These are phyloP conservation scores for Schizonepeta tenuifolia DNA, from an alignment of 257 asterid genomes.

Conservation along the genomic window DNA sequence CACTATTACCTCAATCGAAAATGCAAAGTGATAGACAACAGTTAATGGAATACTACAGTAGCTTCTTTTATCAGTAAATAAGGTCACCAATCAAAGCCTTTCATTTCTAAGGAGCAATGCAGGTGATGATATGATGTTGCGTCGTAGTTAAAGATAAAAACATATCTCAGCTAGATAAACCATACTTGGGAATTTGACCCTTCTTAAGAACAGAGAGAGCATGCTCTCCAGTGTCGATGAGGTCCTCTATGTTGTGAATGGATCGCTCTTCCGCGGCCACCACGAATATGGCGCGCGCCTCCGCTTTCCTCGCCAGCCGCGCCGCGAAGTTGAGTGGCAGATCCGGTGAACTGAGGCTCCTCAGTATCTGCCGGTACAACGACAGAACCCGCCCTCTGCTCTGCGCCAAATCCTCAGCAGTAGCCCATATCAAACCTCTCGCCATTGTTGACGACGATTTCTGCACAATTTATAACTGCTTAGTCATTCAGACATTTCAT, in stretches of 20 bases:
- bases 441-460: conserved; percentile 57
- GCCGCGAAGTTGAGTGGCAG: conserved; percentile 77
- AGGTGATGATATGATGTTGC: no score
- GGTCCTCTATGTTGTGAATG: conserved; percentile 80
- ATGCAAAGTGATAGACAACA: no score
- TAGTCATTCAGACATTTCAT: conserved; percentile 32
- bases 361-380: conserved; percentile 71
- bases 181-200: conserved; percentile 69
- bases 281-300: conserved; percentile 75
- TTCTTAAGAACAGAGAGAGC: conserved; percentile 66
- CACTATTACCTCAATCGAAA: no score
- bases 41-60: no score
- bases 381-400: conserved; percentile 68
- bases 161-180: background rate
- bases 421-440: conserved; percentile 83
- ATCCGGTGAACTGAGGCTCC: conserved; percentile 81
- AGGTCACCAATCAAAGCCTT: no score
- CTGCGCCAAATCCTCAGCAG: conserved; percentile 75
- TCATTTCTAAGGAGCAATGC: no score
- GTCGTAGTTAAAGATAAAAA: no score
- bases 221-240: conserved; percentile 78
- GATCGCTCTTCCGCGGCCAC: conserved; percentile 81
- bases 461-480: background rate
- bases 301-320: conserved; percentile 73
- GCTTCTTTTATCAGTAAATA: no score